Percentiles rank a stretch among this genome's conserved stretches.
Evolutionary conservation across 345 rosid species (phyloP).

Genomic region (Laguncularia racemosa): DNA sequence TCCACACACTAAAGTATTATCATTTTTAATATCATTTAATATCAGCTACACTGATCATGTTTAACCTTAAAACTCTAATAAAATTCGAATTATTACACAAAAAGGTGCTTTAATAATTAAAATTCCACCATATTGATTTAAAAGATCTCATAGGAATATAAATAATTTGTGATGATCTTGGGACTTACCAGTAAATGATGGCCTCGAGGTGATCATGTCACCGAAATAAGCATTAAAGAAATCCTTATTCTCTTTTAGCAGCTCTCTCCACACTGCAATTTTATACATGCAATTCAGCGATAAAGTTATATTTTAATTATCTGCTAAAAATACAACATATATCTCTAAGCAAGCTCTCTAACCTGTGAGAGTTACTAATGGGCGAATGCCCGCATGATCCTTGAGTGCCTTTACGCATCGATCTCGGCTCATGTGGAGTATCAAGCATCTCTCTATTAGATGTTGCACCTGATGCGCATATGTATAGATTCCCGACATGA

Average conservation of each 20-base stretch:
- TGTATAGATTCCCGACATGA: not conserved
- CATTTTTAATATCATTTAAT: too few species aligned
- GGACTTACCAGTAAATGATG: too few species aligned
- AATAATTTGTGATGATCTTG: too few species aligned
- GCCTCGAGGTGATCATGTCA: not conserved
- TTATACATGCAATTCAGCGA: not conserved
- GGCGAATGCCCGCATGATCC: conserved; percentile 50
- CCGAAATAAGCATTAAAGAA: conserved; percentile 52
- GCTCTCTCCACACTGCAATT: conserved; percentile 68
- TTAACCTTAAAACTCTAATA: too few species aligned
- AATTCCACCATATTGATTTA: too few species aligned
- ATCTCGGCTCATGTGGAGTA: conserved; percentile 64
- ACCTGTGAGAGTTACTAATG: conserved; percentile 69
- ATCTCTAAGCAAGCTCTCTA: too few species aligned
- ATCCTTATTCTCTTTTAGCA: conserved; percentile 58
- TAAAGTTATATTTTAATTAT: not conserved
- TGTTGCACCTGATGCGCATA: conserved; percentile 53
- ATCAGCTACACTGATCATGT: too few species aligned
- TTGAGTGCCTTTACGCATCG: conserved; percentile 63
- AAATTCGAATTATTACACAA: too few species aligned
- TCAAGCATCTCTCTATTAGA: conserved; percentile 76
- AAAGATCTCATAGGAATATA: too few species aligned
- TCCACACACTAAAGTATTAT: too few species aligned
- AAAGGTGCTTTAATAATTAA: too few species aligned
- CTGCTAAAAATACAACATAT: not conserved